Evolutionary conservation across 768 basidiomycete species (phyloP), one percentile per base, ranked within the genome.

Genomic region (Grammothele lineata): DNA sequence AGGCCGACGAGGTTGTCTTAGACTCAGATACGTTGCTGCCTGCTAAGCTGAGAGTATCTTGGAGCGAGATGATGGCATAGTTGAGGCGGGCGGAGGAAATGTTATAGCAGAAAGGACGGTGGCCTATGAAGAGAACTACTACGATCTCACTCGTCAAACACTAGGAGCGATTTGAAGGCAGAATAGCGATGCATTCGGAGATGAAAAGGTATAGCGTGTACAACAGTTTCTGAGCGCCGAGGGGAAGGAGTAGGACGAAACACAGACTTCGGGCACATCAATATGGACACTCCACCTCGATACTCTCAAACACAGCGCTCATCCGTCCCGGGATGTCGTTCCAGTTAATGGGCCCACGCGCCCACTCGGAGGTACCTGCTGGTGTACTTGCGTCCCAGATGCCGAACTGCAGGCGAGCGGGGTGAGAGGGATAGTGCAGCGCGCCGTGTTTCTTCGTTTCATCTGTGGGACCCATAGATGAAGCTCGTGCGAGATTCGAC

Each of bases 311-410:
- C 3, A 56, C 51, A 14, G 71, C 72, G 12, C 51, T 59, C 40
- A 73, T 66, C 22, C 27, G 49, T 4, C 39, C 37, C 0, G 70
- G 70, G 10, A 63, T 62, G 1, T 40, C 44, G 3, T 55, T 50
- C 73, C 73, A 73, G 37, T 72, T 53, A 24, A 74, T 66, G 12
- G 73, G 73, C 21, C 73, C 73, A 21, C 53, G 57, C 22, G 69
- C 73, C 73, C 73, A 74, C 39, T 60, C 62, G 6, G 69, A 60
- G 5, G 73, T 75, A 1, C 73, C 72, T 8, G 53, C 54, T 4
- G 69, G 68, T 15, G 56, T 59, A 40, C 71, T 73, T 5, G 70
- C 71, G 47, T 74, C 73, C 72, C 73, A 75, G 46, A 75, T 73
- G 3, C 73, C 73, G 7, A 74, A 56, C 45, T 73, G 71, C 0